phyloP scores from a whole-genome alignment of 1,139 yeast genomes.

The Suhomyces kunorum region DNA sequence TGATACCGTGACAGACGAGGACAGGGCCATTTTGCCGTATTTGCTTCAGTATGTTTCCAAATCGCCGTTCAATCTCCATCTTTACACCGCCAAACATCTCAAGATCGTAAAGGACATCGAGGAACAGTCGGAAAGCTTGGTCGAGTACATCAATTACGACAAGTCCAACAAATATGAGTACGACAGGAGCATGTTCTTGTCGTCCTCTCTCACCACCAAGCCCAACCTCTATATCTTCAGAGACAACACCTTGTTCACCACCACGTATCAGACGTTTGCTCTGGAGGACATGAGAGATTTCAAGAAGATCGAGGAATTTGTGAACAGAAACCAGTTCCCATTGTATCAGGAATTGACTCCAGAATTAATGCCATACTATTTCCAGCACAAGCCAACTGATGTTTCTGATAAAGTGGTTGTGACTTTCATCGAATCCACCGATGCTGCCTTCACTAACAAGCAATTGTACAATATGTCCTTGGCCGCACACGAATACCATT shows the following conservation, averaged over 20 bases:
- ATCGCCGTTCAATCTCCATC: constrained; percentile 53
- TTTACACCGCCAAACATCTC: constrained; percentile 53
- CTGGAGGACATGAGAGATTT: constrained; percentile 61
- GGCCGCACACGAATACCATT: constrained; percentile 56
- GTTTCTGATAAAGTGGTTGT: constrained; percentile 51
- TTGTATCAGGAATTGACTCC: constrained; percentile 53
- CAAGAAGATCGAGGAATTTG: constrained; percentile 49
- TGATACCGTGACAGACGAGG: constrained; percentile 55
- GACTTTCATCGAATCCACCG: constrained; percentile 49
- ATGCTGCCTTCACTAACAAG: constrained; percentile 37
- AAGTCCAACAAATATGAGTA: constrained; percentile 30
- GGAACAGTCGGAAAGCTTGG: constrained; percentile 44
- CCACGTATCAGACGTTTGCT: constrained; percentile 59
- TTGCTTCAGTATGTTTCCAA: constrained; percentile 58
- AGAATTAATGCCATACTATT: constrained; percentile 32
- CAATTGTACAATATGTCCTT: constrained; percentile 46
- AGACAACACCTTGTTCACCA: constrained; percentile 54
- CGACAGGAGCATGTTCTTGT: constrained; percentile 47
- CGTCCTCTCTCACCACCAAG: constrained; percentile 55
- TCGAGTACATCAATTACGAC: constrained; percentile 45
- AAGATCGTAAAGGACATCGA: constrained; percentile 42
- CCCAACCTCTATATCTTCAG: constrained; percentile 65
- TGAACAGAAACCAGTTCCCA: constrained; percentile 50
- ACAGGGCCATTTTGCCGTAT: constrained; percentile 58
- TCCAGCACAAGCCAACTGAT: constrained; percentile 31